Base-by-base conservation (phyloP, 2,329 filamentous ascomycete genomes). In the Fusarium nodosum region DNA sequence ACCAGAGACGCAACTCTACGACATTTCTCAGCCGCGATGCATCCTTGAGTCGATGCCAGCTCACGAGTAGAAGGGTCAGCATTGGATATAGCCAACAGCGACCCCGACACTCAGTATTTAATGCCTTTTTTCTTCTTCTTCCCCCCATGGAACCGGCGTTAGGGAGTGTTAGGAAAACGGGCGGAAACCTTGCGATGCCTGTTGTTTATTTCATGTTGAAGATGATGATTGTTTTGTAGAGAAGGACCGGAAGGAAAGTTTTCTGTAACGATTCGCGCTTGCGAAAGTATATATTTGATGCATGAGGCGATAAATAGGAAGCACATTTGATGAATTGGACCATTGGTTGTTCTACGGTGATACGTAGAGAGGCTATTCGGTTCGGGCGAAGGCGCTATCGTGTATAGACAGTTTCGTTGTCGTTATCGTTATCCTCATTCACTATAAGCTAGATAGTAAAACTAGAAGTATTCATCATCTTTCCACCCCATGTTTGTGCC, bases 241-340 rank as follows among this genome's bases (percentile, higher is more conserved):
- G 44, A 56, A 26, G 59, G 20, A 50, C n/a, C 44, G 51, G 46
- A 42, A n/a, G 57, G 45, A 31, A 46, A 42, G 50, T 33, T 53
- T 34, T 42, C 52, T 55, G 30, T 41, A 31, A 67, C 56, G 51
- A 69, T 44, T 45, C 56, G 50, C 48, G 36, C 22, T 52, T 44
- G 56, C 36, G 52, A 51, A 24, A 41, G 51, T 70, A 70, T 68
- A 70, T 69, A 70, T 62, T 64, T 69, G 46, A 54, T 68, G 56
- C 53, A 68, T 54, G 55, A 46, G 54, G 50, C 6, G 54, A 48
- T 39, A 56, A 66, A 61, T 58, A 53, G 39, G 34, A 67, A 55
- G 26, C 20, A 44, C 30, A 51, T 70, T 59, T 58, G 39, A 44
- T 15, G n/a, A 31, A 55, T 45, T 30, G 34, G 20, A 28, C 44